phyloP scores from a whole-genome alignment of 129 eudicot species.

The Escallonia rubra region DNA sequence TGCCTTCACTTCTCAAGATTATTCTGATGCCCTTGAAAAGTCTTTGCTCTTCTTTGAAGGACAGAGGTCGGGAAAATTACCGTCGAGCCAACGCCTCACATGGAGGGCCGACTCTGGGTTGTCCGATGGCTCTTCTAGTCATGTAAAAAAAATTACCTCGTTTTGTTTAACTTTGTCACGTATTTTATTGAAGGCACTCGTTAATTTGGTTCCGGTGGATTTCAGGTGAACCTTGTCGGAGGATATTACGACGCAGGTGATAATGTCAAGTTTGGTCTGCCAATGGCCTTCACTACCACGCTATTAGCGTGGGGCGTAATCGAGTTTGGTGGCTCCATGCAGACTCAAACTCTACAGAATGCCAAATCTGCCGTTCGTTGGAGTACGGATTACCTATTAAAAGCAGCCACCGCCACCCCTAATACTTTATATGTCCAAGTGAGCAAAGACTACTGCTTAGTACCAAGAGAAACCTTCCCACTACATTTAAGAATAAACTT shows the following conservation, averaged over 20 bases:
- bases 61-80: slow-evolving; percentile 80
- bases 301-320: slow-evolving; percentile 87
- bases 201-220: not conserved
- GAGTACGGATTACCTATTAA: slow-evolving; percentile 83
- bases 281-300: slow-evolving; percentile 94
- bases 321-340: slow-evolving; percentile 74
- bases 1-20: slow-evolving; percentile 64
- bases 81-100: slow-evolving; percentile 54
- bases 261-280: slow-evolving; percentile 85
- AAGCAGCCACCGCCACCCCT: slow-evolving; percentile 87
- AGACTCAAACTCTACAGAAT: slow-evolving; percentile 35
- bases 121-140: slow-evolving; percentile 66
- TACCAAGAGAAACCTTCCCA: not conserved
- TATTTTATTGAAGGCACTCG: not conserved
- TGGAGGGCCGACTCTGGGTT: slow-evolving; percentile 87
- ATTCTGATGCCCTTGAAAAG: slow-evolving; percentile 63
- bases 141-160: slow-evolving; percentile 27
- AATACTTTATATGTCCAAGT: slow-evolving; percentile 73
- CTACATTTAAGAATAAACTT: too few relatives aligned
- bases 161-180: not conserved
- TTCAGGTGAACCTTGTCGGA: slow-evolving; percentile 81
- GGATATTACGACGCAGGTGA: slow-evolving; percentile 98
- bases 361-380: slow-evolving; percentile 82
- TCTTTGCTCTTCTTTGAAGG: slow-evolving; percentile 81
- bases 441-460: not conserved